These are phyloP conservation scores for Chlorencoelia australis DNA, from an alignment of 2,329 filamentous ascomycete genomes.

Conservation along the genomic window DNA sequence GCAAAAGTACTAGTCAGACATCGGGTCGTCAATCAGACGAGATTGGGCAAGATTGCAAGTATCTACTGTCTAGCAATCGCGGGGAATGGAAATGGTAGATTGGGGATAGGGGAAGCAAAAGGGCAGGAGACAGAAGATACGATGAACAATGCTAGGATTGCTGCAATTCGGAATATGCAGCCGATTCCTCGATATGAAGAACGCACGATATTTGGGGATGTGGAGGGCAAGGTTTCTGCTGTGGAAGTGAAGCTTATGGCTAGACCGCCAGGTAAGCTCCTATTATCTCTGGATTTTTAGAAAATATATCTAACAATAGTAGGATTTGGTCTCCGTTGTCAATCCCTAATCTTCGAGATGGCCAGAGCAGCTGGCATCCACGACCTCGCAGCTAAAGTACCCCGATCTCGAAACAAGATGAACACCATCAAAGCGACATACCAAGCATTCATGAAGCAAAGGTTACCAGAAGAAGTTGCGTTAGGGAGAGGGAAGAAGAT, in stretches of 20 bases:
- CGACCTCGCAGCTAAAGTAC: conserved; percentile 75
- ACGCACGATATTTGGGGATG: conserved; percentile 80
- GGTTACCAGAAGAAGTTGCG: conserved; percentile 81
- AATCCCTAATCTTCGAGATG: conserved; percentile 90
- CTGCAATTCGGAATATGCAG: conserved; percentile 84
- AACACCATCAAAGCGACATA: conserved; percentile 92
- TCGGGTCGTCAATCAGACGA: conserved; percentile 81
- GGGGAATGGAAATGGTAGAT: conserved; percentile 74
- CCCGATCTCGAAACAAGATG: conserved; percentile 87
- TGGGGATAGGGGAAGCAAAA: conserved; percentile 89
- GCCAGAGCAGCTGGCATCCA: conserved; percentile 77
- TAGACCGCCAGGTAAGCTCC: conserved; percentile 70
- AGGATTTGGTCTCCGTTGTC: conserved; percentile 93
- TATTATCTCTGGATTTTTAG: background rate
- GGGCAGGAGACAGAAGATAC: conserved; percentile 63
- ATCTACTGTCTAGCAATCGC: conserved; percentile 69
- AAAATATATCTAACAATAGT: conserved; percentile 5
- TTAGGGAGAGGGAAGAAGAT: conserved; percentile 86
- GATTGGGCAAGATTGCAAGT: conserved; percentile 84
- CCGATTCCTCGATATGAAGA: conserved; percentile 88
- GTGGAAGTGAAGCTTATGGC: conserved; percentile 72
- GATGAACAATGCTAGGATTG: conserved; percentile 60
- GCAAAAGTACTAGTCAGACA: conserved; percentile 67
- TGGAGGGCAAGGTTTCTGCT: conserved; percentile 78
- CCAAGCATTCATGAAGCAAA: conserved; percentile 72